Conservation (phyloP, 305 asterid genomes). For the Euphrasia arctica region DNA sequence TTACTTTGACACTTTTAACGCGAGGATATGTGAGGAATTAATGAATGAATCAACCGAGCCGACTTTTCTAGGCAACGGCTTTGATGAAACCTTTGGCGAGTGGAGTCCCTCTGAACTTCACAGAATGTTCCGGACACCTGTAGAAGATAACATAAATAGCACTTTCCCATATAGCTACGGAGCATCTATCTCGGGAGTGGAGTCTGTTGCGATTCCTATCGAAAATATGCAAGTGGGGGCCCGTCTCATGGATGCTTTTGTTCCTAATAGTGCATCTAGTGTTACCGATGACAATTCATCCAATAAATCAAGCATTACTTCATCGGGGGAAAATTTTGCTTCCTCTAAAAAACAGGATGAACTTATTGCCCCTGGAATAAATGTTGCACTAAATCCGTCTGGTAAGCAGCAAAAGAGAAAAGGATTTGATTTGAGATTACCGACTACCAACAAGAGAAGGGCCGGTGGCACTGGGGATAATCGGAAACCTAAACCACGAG, state of each 20-base stretch:
- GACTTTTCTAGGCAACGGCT: constrained; percentile 23
- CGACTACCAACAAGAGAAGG: constrained; percentile 50
- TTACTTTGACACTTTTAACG: constrained; percentile 27
- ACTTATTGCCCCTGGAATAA: constrained; percentile 25
- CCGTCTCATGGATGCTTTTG: constrained; percentile 42
- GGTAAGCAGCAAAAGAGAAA: constrained; percentile 41
- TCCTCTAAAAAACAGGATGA: constrained; percentile 30
- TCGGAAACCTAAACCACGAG: constrained; percentile 76
- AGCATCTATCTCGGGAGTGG: constrained; percentile 31
- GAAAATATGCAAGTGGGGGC: constrained; percentile 35
- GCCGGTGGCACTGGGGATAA: constrained; percentile 33
- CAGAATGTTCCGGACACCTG: constrained; percentile 41
- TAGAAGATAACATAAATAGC: constrained; percentile 15
- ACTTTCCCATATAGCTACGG: constrained; percentile 19
- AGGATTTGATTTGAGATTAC: constrained; percentile 33
- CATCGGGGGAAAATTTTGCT: constrained; percentile 30
- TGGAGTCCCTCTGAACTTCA: constrained; percentile 41
- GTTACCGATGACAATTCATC: constrained; percentile 39
- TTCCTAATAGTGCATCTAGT: constrained; percentile 32
- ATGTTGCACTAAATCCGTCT: constrained; percentile 21
- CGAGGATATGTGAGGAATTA: constrained; percentile 26
- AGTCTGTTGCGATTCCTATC: constrained; percentile 31
- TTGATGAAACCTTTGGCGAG: constrained; percentile 30
- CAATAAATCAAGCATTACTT: constrained; percentile 32
- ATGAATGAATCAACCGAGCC: constrained; percentile 32